Percentiles rank a stretch among this genome's conserved stretches.
These are phyloP conservation scores for Aspergillus latus DNA, from an alignment of 2,329 filamentous ascomycete genomes.

Conservation along the genomic window DNA sequence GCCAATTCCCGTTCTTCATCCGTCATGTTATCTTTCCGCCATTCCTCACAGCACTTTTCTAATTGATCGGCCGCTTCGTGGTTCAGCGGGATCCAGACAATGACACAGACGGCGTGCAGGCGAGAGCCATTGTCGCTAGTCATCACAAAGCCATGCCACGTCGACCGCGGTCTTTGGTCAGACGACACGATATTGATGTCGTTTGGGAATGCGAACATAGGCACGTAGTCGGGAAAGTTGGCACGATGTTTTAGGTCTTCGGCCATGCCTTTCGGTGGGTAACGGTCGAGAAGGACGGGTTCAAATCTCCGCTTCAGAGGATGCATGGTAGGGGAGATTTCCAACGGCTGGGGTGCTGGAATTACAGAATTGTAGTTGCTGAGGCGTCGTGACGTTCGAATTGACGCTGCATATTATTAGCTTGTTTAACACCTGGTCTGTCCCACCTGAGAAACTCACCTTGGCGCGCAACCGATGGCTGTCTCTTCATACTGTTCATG, in stretches of 20 bases:
- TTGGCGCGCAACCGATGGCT: constrained; percentile 72
- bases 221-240: constrained; percentile 92
- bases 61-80: constrained; percentile 76
- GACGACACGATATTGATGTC: constrained; percentile 96
- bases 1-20: constrained; percentile 93
- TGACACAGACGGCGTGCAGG: constrained; percentile 86
- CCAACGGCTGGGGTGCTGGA: constrained; percentile 84
- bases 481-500: constrained; percentile 91
- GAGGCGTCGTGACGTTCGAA: constrained; percentile 80
- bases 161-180: constrained; percentile 89
- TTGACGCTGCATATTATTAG: constrained; percentile 53
- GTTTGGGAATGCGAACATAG: constrained; percentile 99
- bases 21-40: constrained; percentile 94
- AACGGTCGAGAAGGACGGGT: constrained; percentile 91
- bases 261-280: constrained; percentile 77
- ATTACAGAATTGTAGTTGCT: constrained; percentile 99
- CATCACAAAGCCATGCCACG: constrained; percentile 99
- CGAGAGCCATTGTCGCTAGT: constrained; percentile 89
- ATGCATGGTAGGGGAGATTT: constrained; percentile 89
- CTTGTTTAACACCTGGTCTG: background rate
- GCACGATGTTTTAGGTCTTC: constrained; percentile 80
- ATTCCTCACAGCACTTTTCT: constrained; percentile 74
- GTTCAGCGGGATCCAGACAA: constrained; percentile 87
- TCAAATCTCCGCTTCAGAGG: constrained; percentile 92
- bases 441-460: constrained; percentile 52